Evolutionary conservation across 176 grass and related monocot genomes (phyloP), one percentile per base, ranked within the genome.

Genomic region (Guadua angustifolia): DNA sequence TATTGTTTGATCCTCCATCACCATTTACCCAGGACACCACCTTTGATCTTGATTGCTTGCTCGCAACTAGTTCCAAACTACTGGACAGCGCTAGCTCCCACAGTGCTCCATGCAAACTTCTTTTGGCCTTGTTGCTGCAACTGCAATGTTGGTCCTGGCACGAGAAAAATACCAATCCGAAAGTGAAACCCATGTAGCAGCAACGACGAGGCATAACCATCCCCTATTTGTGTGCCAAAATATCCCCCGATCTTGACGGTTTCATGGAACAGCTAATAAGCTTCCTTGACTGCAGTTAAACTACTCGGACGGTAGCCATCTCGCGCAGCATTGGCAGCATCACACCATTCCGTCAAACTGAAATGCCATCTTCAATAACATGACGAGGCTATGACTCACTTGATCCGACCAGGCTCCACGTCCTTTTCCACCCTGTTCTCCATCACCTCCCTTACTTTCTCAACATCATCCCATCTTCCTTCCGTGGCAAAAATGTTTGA

Each of bases 381-480:
- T 19, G 12, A 12, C 19, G 1, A 42, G 24, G 11, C 3, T 19
- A 24, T 6, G 19, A 0, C n/a, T 29, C 63, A 17, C 11, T 43
- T 8, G 50, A 39, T 62, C 73, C 47, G 10, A 92, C 82, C 5
- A 85, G 66, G 87, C 87, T 85, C 92, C 8, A 3, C 78, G 60
- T 77, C 78, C 29, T 92, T 89, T 22, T 85, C 77, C 7, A 88
- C 79, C 6, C 76, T 36, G 0, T 81, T 81, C 46, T 59, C 71
- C 85, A 92, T 94, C 82, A 52, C 21, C 78, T 90, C 80, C 79
- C 93, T 89, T 8, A 92, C 63, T 24, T 92, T 92, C 80, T 83
- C 87, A 0, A 92, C 93, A 21, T 88, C 89, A 43, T 90, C 74
- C 93, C 93, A 94, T 77, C 75, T 83, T 65, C 85, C 90, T 78